Percentiles rank a stretch among this genome's conserved stretches.
These are phyloP conservation scores for Fraxinus anomala DNA, from an alignment of 257 asterid species.

Conservation along the genomic window DNA sequence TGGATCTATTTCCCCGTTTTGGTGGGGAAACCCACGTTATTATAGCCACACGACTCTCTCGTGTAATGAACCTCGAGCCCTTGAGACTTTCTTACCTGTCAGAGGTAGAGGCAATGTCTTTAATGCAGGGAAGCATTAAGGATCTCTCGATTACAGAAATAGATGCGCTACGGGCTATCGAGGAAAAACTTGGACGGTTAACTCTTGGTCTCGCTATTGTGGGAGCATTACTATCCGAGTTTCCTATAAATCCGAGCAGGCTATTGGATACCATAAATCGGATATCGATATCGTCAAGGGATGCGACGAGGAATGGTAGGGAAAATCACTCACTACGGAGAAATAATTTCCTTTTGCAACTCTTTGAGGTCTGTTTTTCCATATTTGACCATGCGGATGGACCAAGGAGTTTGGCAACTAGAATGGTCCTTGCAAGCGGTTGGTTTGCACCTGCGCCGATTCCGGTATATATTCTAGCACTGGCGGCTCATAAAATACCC, in stretches of 20 bases:
- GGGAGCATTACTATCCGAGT: constrained; percentile 88
- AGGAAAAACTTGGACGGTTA: constrained; percentile 87
- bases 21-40: constrained; percentile 93
- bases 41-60: constrained; percentile 71
- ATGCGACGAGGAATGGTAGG: constrained; percentile 52
- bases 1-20: constrained; percentile 90
- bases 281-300: constrained; percentile 55
- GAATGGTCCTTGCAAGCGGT: constrained; percentile 88
- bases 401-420: constrained; percentile 81
- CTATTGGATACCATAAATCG: constrained; percentile 88
- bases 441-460: constrained; percentile 89
- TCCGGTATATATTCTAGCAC: constrained; percentile 59
- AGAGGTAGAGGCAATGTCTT: constrained; percentile 81
- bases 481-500: constrained; percentile 78
- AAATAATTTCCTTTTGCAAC: constrained; percentile 77
- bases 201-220: constrained; percentile 88
- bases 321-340: constrained; percentile 65
- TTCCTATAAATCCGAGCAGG: constrained; percentile 83
- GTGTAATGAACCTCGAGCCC: constrained; percentile 80
- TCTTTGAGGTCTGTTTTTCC: constrained; percentile 92
- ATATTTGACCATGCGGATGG: constrained; percentile 95
- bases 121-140: constrained; percentile 78
- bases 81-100: constrained; percentile 79
- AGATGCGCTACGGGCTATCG: constrained; percentile 77
- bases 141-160: constrained; percentile 73